Percentiles rank a stretch among this genome's conserved stretches.
Conservation (phyloP, 768 basidiomycete species). For the Mycena chlorophos region DNA sequence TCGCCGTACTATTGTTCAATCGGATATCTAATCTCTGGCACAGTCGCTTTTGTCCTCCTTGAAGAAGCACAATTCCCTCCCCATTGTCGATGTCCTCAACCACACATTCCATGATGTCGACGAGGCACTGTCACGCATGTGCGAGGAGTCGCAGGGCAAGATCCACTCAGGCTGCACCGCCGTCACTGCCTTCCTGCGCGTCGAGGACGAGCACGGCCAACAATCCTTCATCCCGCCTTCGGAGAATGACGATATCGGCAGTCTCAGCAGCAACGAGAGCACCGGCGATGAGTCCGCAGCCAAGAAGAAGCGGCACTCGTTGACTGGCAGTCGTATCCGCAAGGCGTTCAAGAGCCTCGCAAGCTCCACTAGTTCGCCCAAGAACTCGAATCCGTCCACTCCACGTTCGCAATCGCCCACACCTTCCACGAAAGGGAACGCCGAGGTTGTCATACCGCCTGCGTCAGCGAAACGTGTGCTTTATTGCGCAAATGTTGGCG, state of each 20-base stretch:
- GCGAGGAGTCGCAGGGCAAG: conserved; percentile 85
- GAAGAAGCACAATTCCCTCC: conserved; percentile 51
- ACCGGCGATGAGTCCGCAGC: conserved; percentile 34
- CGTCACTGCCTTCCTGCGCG: conserved; percentile 90
- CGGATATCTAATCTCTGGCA: conserved; percentile 5
- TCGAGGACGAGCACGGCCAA: conserved; percentile 77
- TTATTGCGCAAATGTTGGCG: conserved; percentile 96
- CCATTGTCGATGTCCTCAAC: conserved; percentile 88
- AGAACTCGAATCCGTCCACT: conserved; percentile 31
- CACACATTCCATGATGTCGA: conserved; percentile 95
- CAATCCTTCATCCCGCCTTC: conserved; percentile 61
- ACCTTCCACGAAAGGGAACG: conserved; percentile 29
- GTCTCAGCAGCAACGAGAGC: conserved; percentile 47
- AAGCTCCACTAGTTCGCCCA: conserved; percentile 30
- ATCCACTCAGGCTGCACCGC: conserved; percentile 97
- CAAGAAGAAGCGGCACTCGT: conserved; percentile 47
- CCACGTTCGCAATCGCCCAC: conserved; percentile 39
- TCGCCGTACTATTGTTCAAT: background rate
- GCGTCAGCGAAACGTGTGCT: conserved; percentile 67
- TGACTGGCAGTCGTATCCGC: conserved; percentile 51
- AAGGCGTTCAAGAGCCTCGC: conserved; percentile 57
- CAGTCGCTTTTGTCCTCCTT: conserved; percentile 68
- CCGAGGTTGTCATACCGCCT: conserved; percentile 47
- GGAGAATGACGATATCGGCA: conserved; percentile 27
- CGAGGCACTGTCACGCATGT: conserved; percentile 73